Conservation (phyloP, 192 early-diverging fungal species). For the Obelidium mucronatum region DNA sequence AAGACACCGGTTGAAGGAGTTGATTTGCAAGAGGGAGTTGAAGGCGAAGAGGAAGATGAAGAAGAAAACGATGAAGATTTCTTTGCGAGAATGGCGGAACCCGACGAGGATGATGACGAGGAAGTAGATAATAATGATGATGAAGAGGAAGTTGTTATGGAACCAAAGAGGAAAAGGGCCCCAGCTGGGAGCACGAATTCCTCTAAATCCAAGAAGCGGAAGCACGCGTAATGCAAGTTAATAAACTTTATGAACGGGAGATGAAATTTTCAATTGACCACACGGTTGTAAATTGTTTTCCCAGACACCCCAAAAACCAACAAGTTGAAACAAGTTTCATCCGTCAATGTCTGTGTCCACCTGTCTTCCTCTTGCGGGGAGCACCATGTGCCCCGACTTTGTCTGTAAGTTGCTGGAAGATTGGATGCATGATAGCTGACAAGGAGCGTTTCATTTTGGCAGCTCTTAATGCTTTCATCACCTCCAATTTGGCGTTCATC, state of each 20-base stretch:
- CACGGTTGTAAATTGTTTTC: neutral
- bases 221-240: neutral
- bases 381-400: constrained; percentile 1
- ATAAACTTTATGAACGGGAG: neutral
- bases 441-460: too few relatives aligned
- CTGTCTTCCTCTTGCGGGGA: constrained; percentile 3
- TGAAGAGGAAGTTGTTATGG: neutral
- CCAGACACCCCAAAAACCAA: neutral
- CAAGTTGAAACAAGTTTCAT: too few relatives aligned
- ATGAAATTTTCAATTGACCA: neutral
- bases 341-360: too few relatives aligned
- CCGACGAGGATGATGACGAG: constrained; percentile 1
- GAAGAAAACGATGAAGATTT: constrained; percentile 18
- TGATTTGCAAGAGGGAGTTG: neutral
- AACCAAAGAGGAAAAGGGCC: neutral
- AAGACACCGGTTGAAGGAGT: neutral
- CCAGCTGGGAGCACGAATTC: neutral
- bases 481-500: neutral
- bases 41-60: neutral
- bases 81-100: neutral
- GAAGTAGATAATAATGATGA: constrained; percentile 6
- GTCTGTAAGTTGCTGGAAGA: neutral
- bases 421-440: too few relatives aligned
- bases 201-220: neutral
- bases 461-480: neutral